Percentiles rank a stretch among this genome's conserved stretches.
phyloP scores from a whole-genome alignment of 2,329 filamentous ascomycete species.

The Diaporthe humulicola region DNA sequence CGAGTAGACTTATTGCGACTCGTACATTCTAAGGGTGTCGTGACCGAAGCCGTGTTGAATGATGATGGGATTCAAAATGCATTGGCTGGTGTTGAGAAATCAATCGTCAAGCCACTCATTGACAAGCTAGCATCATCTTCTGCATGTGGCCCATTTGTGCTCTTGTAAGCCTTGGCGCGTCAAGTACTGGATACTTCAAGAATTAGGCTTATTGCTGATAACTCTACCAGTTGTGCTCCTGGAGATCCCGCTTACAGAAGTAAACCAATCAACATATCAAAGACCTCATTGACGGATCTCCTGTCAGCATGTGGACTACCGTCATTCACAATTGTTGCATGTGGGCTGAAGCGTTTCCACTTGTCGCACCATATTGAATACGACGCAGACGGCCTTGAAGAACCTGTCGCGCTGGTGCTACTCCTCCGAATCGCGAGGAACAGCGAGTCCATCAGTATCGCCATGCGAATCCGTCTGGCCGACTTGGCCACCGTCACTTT shows the following conservation, averaged over 20 bases:
- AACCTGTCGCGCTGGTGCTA: constrained; percentile 18
- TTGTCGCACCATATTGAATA: constrained; percentile 32
- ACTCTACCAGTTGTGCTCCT: neutral
- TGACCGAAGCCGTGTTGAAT: neutral
- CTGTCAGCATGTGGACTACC: constrained; percentile 6
- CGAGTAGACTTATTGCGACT: neutral
- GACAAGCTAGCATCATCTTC: fast-evolving
- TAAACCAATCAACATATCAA: constrained; percentile 14
- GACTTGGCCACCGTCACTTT: constrained; percentile 30
- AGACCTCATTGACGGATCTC: neutral
- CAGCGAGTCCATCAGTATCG: constrained; percentile 19
- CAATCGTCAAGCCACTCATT: neutral
- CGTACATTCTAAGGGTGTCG: neutral
- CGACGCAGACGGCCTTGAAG: neutral
- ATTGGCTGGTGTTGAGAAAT: neutral
- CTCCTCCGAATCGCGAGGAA: constrained; percentile 21
- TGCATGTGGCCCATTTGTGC: neutral
- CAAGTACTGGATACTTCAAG: neutral
- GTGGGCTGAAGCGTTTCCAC: constrained; percentile 13
- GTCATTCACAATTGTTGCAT: neutral
- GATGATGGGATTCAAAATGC: neutral
- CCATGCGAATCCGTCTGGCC: constrained; percentile 25
- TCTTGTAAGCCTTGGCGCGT: constrained; percentile 9
- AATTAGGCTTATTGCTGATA: neutral
- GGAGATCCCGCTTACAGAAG: constrained; percentile 22